Conservation (phyloP, 2,329 filamentous ascomycete species). For the Uncinocarpus reesii region DNA sequence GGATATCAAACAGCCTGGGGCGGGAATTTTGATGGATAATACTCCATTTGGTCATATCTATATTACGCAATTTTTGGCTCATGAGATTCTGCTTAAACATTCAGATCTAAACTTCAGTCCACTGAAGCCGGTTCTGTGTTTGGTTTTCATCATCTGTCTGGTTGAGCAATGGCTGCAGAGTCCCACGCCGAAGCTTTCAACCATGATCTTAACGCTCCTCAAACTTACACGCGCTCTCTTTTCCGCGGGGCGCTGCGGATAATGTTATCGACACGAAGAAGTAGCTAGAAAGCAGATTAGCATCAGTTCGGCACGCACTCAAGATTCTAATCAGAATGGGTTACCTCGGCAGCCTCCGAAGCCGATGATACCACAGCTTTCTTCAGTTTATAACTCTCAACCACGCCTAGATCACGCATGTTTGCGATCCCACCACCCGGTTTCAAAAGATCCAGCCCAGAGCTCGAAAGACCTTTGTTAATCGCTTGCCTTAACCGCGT, state of each 20-base stretch:
- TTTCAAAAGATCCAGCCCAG: constrained; percentile 77
- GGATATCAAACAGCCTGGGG: too few species aligned
- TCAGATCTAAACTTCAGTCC: too few species aligned
- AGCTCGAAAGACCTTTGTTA: constrained; percentile 87
- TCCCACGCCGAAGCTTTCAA: too few species aligned
- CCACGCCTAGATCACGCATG: constrained; percentile 89
- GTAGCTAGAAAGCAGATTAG: constrained; percentile 46
- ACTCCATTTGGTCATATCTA: too few species aligned
- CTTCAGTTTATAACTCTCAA: constrained; percentile 98
- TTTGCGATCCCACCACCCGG: constrained; percentile 88
- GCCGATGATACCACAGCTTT: constrained; percentile 93
- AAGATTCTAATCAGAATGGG: constrained; percentile 28
- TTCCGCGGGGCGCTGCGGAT: constrained; percentile 83
- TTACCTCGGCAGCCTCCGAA: constrained; percentile 89
- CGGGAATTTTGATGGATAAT: too few species aligned
- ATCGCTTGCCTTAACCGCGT: constrained; percentile 84
- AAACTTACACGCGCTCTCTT: constrained; percentile 48
- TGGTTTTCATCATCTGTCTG: too few species aligned
- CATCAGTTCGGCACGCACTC: background rate
- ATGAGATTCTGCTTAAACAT: too few species aligned
- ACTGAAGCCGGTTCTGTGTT: too few species aligned
- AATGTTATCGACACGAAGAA: constrained; percentile 94
- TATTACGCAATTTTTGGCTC: too few species aligned
- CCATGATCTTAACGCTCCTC: too few species aligned
- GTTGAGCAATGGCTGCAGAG: too few species aligned